These are phyloP conservation scores for Emericellopsis terricola DNA, from an alignment of 495 filamentous ascomycete genomes.

Conservation along the genomic window DNA sequence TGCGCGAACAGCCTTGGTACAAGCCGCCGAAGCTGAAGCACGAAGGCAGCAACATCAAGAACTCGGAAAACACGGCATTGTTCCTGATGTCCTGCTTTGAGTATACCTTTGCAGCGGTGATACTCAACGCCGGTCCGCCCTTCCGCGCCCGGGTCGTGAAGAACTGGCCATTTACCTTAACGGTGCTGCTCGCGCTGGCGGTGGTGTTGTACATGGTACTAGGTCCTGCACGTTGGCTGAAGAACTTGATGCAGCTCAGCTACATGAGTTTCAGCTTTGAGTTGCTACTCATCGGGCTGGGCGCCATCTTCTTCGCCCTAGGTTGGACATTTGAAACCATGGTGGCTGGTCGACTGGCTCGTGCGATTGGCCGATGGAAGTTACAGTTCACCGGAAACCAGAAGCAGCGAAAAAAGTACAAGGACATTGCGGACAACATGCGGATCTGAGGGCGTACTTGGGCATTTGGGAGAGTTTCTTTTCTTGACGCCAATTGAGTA, in stretches of 20 bases:
- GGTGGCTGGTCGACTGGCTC: constrained; percentile 53
- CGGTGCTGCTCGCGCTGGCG: constrained; percentile 45
- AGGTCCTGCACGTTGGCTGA: constrained; percentile 47
- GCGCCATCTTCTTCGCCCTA: constrained; percentile 41
- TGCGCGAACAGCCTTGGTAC: constrained; percentile 70
- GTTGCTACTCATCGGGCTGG: constrained; percentile 48
- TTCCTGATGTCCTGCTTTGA: constrained; percentile 87
- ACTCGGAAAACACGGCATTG: constrained; percentile 81
- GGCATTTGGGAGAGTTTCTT: too few relatives aligned
- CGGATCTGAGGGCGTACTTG: too few relatives aligned
- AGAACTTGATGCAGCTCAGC: constrained; percentile 70
- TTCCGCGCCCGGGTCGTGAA: constrained; percentile 66
- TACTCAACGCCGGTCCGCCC: constrained; percentile 75
- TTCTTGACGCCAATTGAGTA: too few relatives aligned
- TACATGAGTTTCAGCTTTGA: constrained; percentile 52
- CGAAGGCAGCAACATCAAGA: constrained; percentile 64
- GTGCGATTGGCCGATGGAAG: constrained; percentile 41
- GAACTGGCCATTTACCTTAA: constrained; percentile 75
- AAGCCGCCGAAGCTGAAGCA: constrained; percentile 56
- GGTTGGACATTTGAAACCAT: constrained; percentile 54
- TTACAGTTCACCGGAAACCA: constrained; percentile 31
- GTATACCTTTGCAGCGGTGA: constrained; percentile 76
- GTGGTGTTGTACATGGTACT: constrained; percentile 64
- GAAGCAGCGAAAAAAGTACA: constrained; percentile 79
- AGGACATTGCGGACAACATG: constrained; percentile 62